Evolutionary conservation across 345 rosid genomes (phyloP).

Genomic region (Citrus reticulata): DNA sequence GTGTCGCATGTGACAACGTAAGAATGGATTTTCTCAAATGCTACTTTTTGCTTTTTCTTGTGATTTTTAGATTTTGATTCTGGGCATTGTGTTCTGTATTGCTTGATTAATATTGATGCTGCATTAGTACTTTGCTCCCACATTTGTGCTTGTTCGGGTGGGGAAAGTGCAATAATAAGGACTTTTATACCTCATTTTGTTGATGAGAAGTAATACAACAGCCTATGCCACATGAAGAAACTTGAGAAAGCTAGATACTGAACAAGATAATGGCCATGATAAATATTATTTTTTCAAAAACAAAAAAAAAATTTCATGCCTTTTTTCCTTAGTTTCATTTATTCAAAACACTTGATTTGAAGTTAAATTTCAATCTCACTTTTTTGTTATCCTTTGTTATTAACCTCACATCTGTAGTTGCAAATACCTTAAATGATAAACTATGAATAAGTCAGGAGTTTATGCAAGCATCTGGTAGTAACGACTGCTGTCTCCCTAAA

Average conservation of each 20-base stretch:
- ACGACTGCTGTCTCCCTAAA: neutral
- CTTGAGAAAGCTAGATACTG: neutral
- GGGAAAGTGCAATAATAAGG: neutral
- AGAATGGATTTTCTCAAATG: conserved; percentile 29
- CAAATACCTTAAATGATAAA: neutral
- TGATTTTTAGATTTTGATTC: neutral
- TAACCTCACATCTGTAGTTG: neutral
- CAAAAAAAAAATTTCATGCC: neutral
- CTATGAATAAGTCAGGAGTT: neutral
- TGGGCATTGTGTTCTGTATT: neutral
- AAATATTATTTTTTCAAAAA: neutral
- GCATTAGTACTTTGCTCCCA: neutral
- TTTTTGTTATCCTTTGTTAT: neutral
- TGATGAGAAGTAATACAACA: neutral
- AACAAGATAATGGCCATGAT: neutral
- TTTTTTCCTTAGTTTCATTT: neutral
- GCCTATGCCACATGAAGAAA: neutral
- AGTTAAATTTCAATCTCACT: too few species aligned
- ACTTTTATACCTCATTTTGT: neutral
- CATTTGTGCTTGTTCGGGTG: neutral
- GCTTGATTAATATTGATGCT: neutral
- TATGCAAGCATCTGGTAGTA: neutral
- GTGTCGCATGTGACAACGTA: conserved; percentile 98
- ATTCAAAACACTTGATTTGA: neutral
- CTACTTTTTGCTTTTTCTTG: neutral